Evolutionary conservation across 2,329 filamentous ascomycete genomes (phyloP).

Genomic region (Neodidymelliopsis sp.): DNA sequence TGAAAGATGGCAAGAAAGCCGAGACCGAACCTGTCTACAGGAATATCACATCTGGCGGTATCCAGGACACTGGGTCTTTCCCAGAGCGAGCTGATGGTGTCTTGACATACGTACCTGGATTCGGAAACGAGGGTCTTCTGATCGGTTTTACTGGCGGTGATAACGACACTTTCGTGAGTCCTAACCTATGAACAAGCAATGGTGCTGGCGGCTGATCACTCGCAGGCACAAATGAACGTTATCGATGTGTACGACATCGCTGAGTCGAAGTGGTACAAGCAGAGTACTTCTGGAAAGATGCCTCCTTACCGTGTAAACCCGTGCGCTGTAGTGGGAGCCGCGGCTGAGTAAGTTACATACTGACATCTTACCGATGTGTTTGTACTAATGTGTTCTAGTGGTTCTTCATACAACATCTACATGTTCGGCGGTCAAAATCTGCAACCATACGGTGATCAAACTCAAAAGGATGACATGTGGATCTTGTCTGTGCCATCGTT

Average conservation of each 20-base stretch:
- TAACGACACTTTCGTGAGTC: constrained; percentile 68
- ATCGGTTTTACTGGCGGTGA: constrained; percentile 80
- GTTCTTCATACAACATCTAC: constrained; percentile 78
- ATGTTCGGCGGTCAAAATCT: constrained; percentile 81
- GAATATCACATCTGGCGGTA: constrained; percentile 76
- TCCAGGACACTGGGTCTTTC: constrained; percentile 72
- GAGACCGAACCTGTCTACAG: constrained; percentile 70
- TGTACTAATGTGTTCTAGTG: constrained; percentile 48
- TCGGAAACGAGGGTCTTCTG: constrained; percentile 76
- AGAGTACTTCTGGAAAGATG: constrained; percentile 67
- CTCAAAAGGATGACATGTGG: constrained; percentile 77
- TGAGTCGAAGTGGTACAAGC: constrained; percentile 74
- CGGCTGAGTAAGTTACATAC: constrained; percentile 61
- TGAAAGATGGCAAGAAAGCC: constrained; percentile 64
- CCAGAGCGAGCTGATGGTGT: constrained; percentile 77
- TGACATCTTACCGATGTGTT: not conserved
- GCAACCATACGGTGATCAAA: constrained; percentile 64
- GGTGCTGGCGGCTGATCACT: constrained; percentile 12
- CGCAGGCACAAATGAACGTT: constrained; percentile 69
- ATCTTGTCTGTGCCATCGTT: constrained; percentile 81
- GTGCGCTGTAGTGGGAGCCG: constrained; percentile 77
- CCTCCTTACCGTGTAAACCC: constrained; percentile 68
- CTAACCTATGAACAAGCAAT: not conserved
- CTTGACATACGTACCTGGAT: constrained; percentile 77
- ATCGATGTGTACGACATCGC: constrained; percentile 85